These are phyloP conservation scores for Tricholoma sp. DNA, from an alignment of 768 basidiomycete species.

Conservation along the genomic window DNA sequence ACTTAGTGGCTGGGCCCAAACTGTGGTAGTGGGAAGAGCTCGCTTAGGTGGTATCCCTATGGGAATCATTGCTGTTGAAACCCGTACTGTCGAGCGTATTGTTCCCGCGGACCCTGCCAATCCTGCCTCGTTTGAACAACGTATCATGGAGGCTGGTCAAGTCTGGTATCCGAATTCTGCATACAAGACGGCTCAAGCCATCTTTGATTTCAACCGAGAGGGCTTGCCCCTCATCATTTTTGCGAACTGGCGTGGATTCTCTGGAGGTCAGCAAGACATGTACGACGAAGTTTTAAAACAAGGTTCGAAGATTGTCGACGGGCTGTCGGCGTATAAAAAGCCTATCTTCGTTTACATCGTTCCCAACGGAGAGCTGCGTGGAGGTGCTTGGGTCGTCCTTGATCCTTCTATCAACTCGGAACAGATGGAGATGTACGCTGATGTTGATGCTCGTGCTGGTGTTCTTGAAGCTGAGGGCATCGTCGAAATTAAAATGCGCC, in stretches of 20 bases:
- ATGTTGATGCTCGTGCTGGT: slow-evolving; percentile 92
- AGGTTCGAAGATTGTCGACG: slow-evolving; percentile 98
- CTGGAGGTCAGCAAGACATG: slow-evolving; percentile 99
- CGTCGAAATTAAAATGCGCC: slow-evolving; percentile 96
- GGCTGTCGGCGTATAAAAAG: slow-evolving; percentile 93
- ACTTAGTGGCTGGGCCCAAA: slow-evolving; percentile 98
- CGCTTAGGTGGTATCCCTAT: slow-evolving; percentile 95
- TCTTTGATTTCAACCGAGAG: slow-evolving; percentile 98
- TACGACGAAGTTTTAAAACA: slow-evolving; percentile 97
- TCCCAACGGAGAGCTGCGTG: slow-evolving; percentile 96
- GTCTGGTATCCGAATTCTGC: slow-evolving; percentile 99
- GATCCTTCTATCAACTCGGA: slow-evolving; percentile 96
- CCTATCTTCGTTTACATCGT: slow-evolving; percentile 98
- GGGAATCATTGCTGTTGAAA: slow-evolving; percentile 98
- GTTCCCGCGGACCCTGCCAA: slow-evolving; percentile 98
- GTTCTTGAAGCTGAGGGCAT: slow-evolving; percentile 96
- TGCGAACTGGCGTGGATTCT: slow-evolving; percentile 99
- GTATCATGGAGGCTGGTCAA: slow-evolving; percentile 99
- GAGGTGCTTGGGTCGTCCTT: slow-evolving; percentile 98
- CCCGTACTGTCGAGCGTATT: slow-evolving; percentile 92
- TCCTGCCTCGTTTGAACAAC: slow-evolving; percentile 92
- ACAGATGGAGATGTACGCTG: slow-evolving; percentile 99
- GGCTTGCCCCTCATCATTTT: slow-evolving; percentile 96
- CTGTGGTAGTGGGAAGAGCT: slow-evolving; percentile 94
- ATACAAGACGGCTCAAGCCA: slow-evolving; percentile 98